These are phyloP conservation scores for Sphaerulina musiva DNA, from an alignment of 2,329 filamentous ascomycete genomes.

Conservation along the genomic window DNA sequence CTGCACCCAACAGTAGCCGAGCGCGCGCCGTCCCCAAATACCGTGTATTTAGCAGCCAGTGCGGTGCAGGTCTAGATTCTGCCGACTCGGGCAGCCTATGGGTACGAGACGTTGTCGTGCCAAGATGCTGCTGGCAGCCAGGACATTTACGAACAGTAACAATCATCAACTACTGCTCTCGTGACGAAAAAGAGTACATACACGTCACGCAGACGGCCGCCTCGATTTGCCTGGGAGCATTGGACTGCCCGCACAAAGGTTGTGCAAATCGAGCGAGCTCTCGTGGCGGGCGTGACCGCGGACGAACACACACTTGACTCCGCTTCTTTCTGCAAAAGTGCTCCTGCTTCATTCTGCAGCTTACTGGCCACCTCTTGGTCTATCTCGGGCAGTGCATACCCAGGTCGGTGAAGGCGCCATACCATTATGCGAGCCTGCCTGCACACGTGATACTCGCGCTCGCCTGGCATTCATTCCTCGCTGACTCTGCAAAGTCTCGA, in stretches of 20 bases:
- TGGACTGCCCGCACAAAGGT: neutral
- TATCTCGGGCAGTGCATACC: neutral
- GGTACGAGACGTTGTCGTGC: neutral
- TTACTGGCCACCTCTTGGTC: neutral
- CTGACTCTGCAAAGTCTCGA: neutral
- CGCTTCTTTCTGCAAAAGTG: neutral
- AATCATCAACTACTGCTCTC: neutral
- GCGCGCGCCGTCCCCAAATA: neutral
- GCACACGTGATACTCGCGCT: neutral
- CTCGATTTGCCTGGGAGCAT: neutral
- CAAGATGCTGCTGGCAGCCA: neutral
- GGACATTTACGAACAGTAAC: too few relatives aligned
- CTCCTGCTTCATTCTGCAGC: neutral
- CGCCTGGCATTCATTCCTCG: neutral
- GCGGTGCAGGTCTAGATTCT: neutral
- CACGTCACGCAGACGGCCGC: neutral
- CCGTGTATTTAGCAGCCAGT: neutral
- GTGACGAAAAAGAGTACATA: neutral
- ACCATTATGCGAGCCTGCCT: neutral
- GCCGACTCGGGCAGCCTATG: neutral
- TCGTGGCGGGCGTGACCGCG: neutral
- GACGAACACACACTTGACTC: neutral
- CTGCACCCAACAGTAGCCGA: neutral
- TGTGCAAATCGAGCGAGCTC: neutral
- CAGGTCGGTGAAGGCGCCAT: neutral